Evolutionary conservation across 1,139 yeast species (phyloP).

Genomic region (Saccharomyces hybrid): DNA sequence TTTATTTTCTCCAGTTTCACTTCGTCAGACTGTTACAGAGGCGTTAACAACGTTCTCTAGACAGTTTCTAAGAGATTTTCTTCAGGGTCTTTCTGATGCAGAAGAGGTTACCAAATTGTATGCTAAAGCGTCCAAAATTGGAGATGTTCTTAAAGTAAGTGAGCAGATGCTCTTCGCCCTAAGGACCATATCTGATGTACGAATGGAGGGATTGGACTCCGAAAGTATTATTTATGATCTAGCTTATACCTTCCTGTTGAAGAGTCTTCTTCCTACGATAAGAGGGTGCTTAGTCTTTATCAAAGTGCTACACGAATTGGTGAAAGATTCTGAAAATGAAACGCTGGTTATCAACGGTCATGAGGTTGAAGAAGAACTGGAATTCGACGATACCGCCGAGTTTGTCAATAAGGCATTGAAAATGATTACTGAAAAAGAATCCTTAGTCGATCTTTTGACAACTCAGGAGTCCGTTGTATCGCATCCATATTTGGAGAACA

Average conservation of each 20-base stretch:
- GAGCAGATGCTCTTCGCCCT: background rate
- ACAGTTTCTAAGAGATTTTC: slow-evolving; percentile 16
- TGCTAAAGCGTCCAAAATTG: background rate
- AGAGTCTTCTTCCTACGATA: slow-evolving; percentile 23
- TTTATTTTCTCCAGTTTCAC: slow-evolving; percentile 16
- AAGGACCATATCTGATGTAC: background rate
- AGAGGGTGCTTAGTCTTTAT: slow-evolving; percentile 25
- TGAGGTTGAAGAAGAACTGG: slow-evolving; percentile 11
- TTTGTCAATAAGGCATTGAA: slow-evolving; percentile 13
- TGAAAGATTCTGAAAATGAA: slow-evolving; percentile 15
- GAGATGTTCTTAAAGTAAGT: background rate
- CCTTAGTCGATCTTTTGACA: slow-evolving; percentile 13
- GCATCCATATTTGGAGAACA: slow-evolving; percentile 14
- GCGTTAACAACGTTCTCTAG: slow-evolving; percentile 15
- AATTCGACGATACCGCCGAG: slow-evolving; percentile 7
- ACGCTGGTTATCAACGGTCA: slow-evolving; percentile 14
- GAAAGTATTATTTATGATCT: slow-evolving; percentile 12
- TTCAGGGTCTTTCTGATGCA: slow-evolving; percentile 7
- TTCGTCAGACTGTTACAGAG: slow-evolving; percentile 15
- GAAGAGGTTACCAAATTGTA: background rate
- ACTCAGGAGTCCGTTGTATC: slow-evolving; percentile 5
- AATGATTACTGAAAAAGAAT: slow-evolving; percentile 12
- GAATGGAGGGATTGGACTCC: background rate
- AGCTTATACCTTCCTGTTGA: slow-evolving; percentile 18
- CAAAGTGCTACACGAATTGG: slow-evolving; percentile 20